phyloP scores from a whole-genome alignment of 164 flowering plant species.

The Vitis cinerea region DNA sequence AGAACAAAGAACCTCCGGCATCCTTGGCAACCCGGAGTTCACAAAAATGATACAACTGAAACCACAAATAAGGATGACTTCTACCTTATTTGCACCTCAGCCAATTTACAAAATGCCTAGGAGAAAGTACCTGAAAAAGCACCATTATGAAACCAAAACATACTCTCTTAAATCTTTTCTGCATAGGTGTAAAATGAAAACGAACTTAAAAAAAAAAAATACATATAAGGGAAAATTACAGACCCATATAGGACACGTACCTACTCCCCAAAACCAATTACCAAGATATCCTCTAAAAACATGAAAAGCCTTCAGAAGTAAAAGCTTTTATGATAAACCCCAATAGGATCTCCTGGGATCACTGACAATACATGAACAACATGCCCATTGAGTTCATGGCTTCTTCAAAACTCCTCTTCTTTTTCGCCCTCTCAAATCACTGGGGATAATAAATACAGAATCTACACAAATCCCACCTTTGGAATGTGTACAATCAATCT shows the following conservation, averaged over 20 bases:
- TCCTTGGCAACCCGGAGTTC: no score
- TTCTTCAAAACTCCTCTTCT: conserved; percentile 42
- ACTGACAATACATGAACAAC: conserved; percentile 9
- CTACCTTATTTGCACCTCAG: no score
- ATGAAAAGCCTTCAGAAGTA: conserved; percentile 16
- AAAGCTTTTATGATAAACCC: conserved; percentile 18
- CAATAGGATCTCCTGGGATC: conserved; percentile 9
- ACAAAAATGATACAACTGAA: no score
- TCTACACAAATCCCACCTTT: conserved; percentile 85
- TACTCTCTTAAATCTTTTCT: conserved; percentile 9
- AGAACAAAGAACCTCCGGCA: no score
- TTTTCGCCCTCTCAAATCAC: conserved; percentile 40
- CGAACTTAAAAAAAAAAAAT: conserved; percentile 27
- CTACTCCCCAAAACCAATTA: conserved; percentile 22
- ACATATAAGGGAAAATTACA: conserved; percentile 17
- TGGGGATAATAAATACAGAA: conserved; percentile 66
- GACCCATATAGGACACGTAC: conserved; percentile 23
- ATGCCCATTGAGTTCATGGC: conserved; percentile 1
- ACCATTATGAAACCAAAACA: conserved; percentile 10
- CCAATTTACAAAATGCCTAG: conserved; percentile 2
- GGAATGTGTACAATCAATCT: conserved; percentile 81
- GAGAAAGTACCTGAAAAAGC: not conserved
- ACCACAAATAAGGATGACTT: no score
- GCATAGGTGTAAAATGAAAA: conserved; percentile 17
- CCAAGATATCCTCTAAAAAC: conserved; percentile 17